These are phyloP conservation scores for Yamadazyma triangularis DNA, from an alignment of 1,139 yeast species.

Conservation along the genomic window DNA sequence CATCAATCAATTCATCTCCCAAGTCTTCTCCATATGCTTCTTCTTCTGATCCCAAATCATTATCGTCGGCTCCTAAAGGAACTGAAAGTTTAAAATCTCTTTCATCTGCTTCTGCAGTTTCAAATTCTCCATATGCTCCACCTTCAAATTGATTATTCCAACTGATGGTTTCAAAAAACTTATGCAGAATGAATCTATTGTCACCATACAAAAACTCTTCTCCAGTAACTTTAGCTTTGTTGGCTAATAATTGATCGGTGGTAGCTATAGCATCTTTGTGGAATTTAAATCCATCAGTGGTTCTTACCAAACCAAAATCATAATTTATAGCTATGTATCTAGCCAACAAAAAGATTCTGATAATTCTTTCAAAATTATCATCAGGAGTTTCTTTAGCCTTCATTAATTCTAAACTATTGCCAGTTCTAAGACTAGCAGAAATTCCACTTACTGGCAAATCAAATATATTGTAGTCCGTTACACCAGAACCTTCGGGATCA, in stretches of 20 bases:
- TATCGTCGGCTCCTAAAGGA: constrained; percentile 5
- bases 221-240: constrained; percentile 10
- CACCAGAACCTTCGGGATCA: constrained; percentile 53
- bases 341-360: constrained; percentile 49
- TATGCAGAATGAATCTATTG: constrained; percentile 40
- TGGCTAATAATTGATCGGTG: constrained; percentile 7
- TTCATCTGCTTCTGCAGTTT: constrained; percentile 3
- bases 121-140: constrained; percentile 8
- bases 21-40: background rate
- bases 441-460: constrained; percentile 69
- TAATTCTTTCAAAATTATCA: constrained; percentile 27
- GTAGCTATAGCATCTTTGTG: constrained; percentile 23
- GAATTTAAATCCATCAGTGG: constrained; percentile 42
- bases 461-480: constrained; percentile 48
- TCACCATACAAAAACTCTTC: constrained; percentile 40
- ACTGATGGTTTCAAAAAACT: constrained; percentile 27
- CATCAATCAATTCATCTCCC: background rate
- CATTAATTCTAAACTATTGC: constrained; percentile 11
- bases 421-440: constrained; percentile 6
- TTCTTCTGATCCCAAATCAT: no score
- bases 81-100: constrained; percentile 2
- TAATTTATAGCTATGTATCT: constrained; percentile 46
- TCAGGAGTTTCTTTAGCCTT: constrained; percentile 10
- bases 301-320: constrained; percentile 50
- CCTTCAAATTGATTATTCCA: constrained; percentile 15